Evolutionary conservation across 139 green algal species (phyloP), one percentile per base, ranked within the genome.

Genomic region (Coelastrella sp.): DNA sequence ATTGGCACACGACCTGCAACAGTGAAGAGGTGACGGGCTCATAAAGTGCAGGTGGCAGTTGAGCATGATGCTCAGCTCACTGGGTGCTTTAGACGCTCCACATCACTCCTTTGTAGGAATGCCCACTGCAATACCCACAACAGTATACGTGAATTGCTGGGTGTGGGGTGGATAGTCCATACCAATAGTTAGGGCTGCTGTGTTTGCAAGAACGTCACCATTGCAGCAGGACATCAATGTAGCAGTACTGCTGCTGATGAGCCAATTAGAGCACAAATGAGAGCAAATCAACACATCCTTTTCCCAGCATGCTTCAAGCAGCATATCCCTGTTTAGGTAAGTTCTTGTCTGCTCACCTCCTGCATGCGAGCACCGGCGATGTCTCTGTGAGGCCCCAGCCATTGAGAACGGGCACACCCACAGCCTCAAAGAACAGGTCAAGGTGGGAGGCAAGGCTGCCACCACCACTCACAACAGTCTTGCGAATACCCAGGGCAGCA

Each of bases 341-440:
- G 35, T 49, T 25, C 70, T 25, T 11, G 12, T 72, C 20, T 27
- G 8, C 81, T 59, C 22, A 86, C 81, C 82, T 87, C 25, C 97
- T 93, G 90, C 95, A 98, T 10, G 95, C 95, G 70, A 99, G 96
- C 87, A 99, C 97, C 0, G 97, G 97, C 0, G 93, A 97, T 0
- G 96, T 98, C 93, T 99, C 97, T 6, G 95, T 98, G 8, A 99
- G 93, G 20, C 97, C 98, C 94, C 96, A 99, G 68, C 97, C 97
- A 84, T 99, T 99, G 68, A 99, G 89, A 61, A 99, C 93, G 0
- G 91, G 72, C 49, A 99, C 91, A 0, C 94, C 97, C 5, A 98
- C 78, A 20, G 92, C 82, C 92, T 98, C 97, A 89, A 96, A 99
- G 75, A 99, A 99, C 76, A 96, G 92, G 88, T 99, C 97, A 63